These are phyloP conservation scores for Candida ascalaphidarum DNA, from an alignment of 805 yeast genomes.

Conservation along the genomic window DNA sequence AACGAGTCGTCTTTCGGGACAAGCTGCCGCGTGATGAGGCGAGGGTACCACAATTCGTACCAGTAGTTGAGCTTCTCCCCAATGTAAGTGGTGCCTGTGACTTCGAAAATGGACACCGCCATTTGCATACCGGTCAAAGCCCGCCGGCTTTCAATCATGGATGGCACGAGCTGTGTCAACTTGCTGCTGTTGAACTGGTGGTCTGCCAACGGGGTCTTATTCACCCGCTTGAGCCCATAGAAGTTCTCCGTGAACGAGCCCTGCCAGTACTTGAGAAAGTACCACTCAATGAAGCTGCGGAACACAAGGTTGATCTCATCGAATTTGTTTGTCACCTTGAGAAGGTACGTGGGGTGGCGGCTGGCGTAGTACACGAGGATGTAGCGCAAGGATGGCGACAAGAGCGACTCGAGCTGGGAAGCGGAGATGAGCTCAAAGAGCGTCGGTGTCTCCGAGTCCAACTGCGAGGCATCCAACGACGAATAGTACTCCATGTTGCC, in stretches of 20 bases:
- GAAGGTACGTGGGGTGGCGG: conserved; percentile 61
- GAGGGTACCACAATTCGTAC: conserved; percentile 57
- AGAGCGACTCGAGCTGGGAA: conserved; percentile 62
- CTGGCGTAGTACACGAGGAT: conserved; percentile 75
- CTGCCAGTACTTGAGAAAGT: conserved; percentile 65
- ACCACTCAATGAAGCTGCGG: conserved; percentile 62
- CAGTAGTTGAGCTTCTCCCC: conserved; percentile 57
- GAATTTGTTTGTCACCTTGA: conserved; percentile 55
- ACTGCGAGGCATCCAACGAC: conserved; percentile 64
- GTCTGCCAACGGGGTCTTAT: conserved; percentile 24
- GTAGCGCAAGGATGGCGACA: conserved; percentile 78
- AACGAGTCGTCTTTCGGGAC: conserved; percentile 9
- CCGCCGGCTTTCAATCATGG: conserved; percentile 41
- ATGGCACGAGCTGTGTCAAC: conserved; percentile 28
- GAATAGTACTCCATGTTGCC: conserved; percentile 87
- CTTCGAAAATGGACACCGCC: conserved; percentile 44
- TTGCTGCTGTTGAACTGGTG: conserved; percentile 20
- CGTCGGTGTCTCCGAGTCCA: conserved; percentile 75
- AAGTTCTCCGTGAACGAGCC: conserved; percentile 87
- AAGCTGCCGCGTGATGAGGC: conserved; percentile 42
- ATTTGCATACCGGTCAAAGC: conserved; percentile 48
- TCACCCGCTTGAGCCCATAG: conserved; percentile 73
- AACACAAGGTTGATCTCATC: conserved; percentile 66
- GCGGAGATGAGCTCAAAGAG: conserved; percentile 83
- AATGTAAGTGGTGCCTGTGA: conserved; percentile 62